Evolutionary conservation across 306 rosid species (phyloP).

Genomic region (Quercus agrifolia): DNA sequence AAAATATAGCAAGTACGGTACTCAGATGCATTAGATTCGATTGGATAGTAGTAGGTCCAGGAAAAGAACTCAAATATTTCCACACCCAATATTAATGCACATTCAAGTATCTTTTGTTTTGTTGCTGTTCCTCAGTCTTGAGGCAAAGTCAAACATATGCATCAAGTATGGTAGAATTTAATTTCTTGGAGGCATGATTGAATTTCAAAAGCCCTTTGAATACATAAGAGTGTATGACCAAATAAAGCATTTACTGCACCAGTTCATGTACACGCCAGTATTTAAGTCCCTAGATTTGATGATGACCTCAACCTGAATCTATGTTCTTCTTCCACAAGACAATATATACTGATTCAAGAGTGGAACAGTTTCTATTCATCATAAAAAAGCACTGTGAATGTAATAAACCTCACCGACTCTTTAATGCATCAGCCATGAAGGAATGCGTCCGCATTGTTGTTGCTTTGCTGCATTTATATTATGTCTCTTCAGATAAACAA

Average conservation of each 20-base stretch:
- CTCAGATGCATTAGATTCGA: background rate
- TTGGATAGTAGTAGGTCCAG: background rate
- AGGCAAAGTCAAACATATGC: constrained; percentile 42
- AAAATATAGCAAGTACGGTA: background rate
- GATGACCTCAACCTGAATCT: constrained; percentile 63
- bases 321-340: constrained; percentile 49
- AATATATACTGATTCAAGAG: constrained; percentile 21
- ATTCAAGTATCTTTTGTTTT: constrained; percentile 34
- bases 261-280: constrained; percentile 51
- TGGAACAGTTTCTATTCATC: constrained; percentile 16
- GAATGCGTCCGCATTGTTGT: background rate
- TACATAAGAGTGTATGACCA: constrained; percentile 41
- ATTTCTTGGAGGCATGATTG: constrained; percentile 43
- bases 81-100: constrained; percentile 16
- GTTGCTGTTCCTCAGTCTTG: constrained; percentile 41
- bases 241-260: constrained; percentile 56
- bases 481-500: background rate
- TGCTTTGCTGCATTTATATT: background rate
- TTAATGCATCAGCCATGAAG: background rate
- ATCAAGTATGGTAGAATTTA: constrained; percentile 46
- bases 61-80: background rate
- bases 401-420: background rate
- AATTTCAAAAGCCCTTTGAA: constrained; percentile 32
- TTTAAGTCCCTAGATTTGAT: constrained; percentile 48
- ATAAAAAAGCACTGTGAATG: background rate